Evolutionary conservation across 2,329 filamentous ascomycete species (phyloP).

Genomic region (Cyclaneusma minus): DNA sequence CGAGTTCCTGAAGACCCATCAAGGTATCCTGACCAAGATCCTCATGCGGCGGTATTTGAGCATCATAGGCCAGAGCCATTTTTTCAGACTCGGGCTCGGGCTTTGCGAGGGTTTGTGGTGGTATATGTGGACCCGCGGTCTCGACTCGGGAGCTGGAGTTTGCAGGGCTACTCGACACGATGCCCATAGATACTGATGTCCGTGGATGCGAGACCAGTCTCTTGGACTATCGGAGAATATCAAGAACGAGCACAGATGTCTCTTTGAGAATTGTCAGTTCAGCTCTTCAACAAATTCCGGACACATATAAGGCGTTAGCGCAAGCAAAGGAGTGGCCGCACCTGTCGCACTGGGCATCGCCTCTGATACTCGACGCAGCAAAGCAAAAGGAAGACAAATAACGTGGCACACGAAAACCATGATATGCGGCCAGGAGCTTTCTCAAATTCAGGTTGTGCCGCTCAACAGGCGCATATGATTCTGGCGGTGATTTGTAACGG

Average conservation of each 20-base stretch:
- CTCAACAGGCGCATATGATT: too few relatives aligned
- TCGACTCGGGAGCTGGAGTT: slow-evolving; percentile 11
- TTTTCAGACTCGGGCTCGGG: slow-evolving; percentile 18
- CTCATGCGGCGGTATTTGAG: slow-evolving; percentile 18
- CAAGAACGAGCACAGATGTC: too few relatives aligned
- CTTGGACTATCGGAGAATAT: too few relatives aligned
- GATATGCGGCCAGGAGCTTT: too few relatives aligned
- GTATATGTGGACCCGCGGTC: slow-evolving; percentile 13
- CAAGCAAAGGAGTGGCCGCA: slow-evolving; percentile 10
- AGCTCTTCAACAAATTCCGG: slow-evolving; percentile 6
- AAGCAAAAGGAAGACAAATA: too few relatives aligned
- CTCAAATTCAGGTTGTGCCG: too few relatives aligned
- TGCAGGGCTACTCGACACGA: slow-evolving; percentile 10
- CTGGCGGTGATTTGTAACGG: too few relatives aligned
- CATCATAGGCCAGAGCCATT: slow-evolving; percentile 20
- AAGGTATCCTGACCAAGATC: slow-evolving; percentile 19
- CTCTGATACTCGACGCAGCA: slow-evolving; percentile 3
- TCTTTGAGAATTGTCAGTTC: too few relatives aligned
- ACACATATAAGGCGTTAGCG: background rate
- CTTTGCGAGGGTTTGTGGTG: slow-evolving; percentile 17
- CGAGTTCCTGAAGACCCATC: slow-evolving; percentile 20
- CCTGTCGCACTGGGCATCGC: slow-evolving; percentile 12
- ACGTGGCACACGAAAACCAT: too few relatives aligned
- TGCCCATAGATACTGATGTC: slow-evolving; percentile 14
- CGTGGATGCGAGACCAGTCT: slow-evolving; percentile 10